phyloP scores from a whole-genome alignment of 495 filamentous ascomycete genomes.

The Lasiosphaeris hirsuta region DNA sequence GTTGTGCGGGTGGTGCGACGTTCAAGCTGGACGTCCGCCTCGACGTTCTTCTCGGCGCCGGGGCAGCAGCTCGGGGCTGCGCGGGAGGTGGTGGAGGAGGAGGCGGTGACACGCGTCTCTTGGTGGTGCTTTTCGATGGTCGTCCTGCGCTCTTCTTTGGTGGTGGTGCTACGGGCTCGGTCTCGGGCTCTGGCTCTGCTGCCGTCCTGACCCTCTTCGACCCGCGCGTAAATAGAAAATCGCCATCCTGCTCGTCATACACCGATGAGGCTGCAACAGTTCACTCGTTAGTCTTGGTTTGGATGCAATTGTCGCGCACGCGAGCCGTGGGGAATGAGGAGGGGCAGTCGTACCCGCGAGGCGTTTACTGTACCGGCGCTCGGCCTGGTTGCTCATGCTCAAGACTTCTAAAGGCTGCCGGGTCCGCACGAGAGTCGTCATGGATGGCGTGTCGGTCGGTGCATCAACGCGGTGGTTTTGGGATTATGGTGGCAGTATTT shows the following conservation, averaged over 20 bases:
- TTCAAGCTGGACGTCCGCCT: constrained; percentile 32
- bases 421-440: constrained; percentile 59
- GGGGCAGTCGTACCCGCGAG: constrained; percentile 46
- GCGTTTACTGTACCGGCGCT: constrained; percentile 54
- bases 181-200: constrained; percentile 36
- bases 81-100: constrained; percentile 29
- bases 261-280: constrained; percentile 35
- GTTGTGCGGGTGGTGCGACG: constrained; percentile 17
- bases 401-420: constrained; percentile 56
- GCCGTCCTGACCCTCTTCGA: constrained; percentile 50
- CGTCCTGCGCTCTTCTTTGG: constrained; percentile 40
- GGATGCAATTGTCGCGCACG: not conserved
- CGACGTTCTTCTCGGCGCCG: constrained; percentile 42
- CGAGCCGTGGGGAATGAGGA: not conserved
- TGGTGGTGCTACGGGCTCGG: constrained; percentile 33
- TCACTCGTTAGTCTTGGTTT: constrained; percentile 15
- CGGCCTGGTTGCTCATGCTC: constrained; percentile 58
- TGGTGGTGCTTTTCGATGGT: constrained; percentile 32
- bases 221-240: constrained; percentile 59
- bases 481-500: not conserved
- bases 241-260: constrained; percentile 65
- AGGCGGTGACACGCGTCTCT: constrained; percentile 34
- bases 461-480: constrained; percentile 21
- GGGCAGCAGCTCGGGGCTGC: constrained; percentile 18
- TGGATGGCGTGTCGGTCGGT: constrained; percentile 43